Percentiles rank a stretch among this genome's conserved stretches.
Conservation (phyloP, 257 asterid genomes). For the Verbena officinalis region DNA sequence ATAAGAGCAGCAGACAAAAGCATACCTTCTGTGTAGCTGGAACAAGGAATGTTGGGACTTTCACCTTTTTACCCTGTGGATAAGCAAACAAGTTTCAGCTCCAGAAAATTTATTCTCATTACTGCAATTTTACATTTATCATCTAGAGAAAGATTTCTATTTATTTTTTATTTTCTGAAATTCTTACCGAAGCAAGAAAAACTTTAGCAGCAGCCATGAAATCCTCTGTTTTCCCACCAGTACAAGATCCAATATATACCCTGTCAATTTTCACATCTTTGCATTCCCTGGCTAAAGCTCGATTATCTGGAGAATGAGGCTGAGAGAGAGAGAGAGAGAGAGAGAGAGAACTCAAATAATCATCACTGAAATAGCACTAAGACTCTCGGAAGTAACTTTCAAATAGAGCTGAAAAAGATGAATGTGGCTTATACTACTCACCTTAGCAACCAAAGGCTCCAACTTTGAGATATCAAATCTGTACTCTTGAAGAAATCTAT, state of each 20-base stretch:
- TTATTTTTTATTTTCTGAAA: conserved; percentile 6
- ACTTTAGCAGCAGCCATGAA: conserved; percentile 97
- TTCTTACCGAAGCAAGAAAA: conserved; percentile 77
- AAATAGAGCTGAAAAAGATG: conserved; percentile 14
- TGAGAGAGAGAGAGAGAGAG: conserved; percentile 31
- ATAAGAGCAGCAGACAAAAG: conserved; percentile 2
- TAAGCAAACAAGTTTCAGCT: conserved; percentile 24
- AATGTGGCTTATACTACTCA: conserved; percentile 33
- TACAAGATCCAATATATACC: conserved; percentile 95
- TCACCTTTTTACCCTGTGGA: conserved; percentile 85
- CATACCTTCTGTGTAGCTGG: conserved; percentile 98
- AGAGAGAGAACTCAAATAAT: background rate
- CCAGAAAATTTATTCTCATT: background rate
- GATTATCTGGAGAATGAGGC: conserved; percentile 99
- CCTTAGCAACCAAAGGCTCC: conserved; percentile 97
- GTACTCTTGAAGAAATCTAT: conserved; percentile 79
- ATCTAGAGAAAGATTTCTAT: background rate
- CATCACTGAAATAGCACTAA: background rate
- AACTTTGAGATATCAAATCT: conserved; percentile 83
- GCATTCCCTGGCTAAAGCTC: conserved; percentile 96
- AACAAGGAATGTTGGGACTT: conserved; percentile 98
- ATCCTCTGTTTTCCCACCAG: conserved; percentile 97
- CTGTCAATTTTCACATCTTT: conserved; percentile 90
- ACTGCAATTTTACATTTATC: background rate
- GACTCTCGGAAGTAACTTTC: conserved; percentile 6